Evolutionary conservation across 192 early-diverging fungal genomes (phyloP), one percentile per base, ranked within the genome.

Genomic region (Coemansia sp.): DNA sequence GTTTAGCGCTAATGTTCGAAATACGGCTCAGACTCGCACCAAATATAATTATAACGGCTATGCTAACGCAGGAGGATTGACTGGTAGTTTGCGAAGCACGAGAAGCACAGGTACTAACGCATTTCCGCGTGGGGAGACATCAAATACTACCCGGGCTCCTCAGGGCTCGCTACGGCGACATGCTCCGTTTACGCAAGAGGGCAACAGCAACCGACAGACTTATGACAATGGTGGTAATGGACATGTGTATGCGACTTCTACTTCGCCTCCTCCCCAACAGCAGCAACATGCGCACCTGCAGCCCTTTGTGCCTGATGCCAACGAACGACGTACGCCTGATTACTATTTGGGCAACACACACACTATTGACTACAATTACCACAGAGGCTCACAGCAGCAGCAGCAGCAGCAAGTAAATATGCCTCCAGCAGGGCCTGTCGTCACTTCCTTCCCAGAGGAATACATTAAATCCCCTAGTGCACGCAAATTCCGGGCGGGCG

Each of bases 11-110:
- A 49, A 19, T 25, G 48, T 58, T 49, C 32, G 49, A 54, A 67
- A 24, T 54, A 50, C 50, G 47, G 32, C 65, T 44, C 56, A 23
- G 53, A 60, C 26, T 30, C 58, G 30, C 53, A 22, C 27, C 28
- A 27, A 48, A 44, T 24, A 49, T 47, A 57, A 60, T 27, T 66
- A 66, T 59, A 56, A 14, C 44, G 54, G 60, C 28, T 56, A 68
- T 58, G 48, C 50, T n/a, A 54, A 28, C n/a, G 16, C 58, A 34
- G 51, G 44, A 34, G 64, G 27, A 5, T 16, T 26, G 26, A 73
- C 41, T 49, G 76, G 76, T 48, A 79, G 76, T 28, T 64, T 79
- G 50, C 67, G 76, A 25, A 79, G 64, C 67, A 79, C 76, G 0
- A 67, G 76, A 21, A 73, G 62, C 67, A 66, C 26, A 30, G 61